Evolutionary conservation across 2,329 filamentous ascomycete species (phyloP), one percentile per base, ranked within the genome.

Genomic region (Alternaria triticimaculans): DNA sequence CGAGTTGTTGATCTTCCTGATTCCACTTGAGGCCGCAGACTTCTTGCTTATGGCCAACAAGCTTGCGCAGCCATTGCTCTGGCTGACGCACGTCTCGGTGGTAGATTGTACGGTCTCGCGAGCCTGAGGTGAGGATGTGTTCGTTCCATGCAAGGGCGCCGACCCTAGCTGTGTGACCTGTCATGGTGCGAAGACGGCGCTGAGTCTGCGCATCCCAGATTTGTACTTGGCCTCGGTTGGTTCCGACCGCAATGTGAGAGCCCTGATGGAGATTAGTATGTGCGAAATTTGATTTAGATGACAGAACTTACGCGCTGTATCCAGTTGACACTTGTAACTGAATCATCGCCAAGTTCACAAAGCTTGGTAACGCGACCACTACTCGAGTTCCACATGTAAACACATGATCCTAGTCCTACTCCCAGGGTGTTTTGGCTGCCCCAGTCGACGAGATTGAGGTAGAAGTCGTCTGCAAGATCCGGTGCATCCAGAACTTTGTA

Each of bases 21-120:
- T 99, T 99, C 96, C 96, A 99, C 74, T 94, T 94, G 55, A 99
- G 83, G 9, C 96, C 96, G 77, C 96, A 99, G 12, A 99, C 93
- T 82, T 99, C 96, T 82, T 99, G 96, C 80, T 98, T 99, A 81
- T 99, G 96, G 8, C 96, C 96, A 8, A 93, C 90, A 5, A 99
- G 85, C 75, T 94, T 94, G 62, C 90, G 88, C 33, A 97, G 84
- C 87, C 92, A 97, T 78, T 97, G 96, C 66, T 97, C 93, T 0
- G 95, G 93, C 41, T 92, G 92, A 62, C 96, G 90, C 25, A 99
- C 96, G 79, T 99, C 96, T 61, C 96, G 92, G 78, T 99, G 96
- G 74, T 96, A 96, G 65, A 99, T 99, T 11, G 93, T 84, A 33
- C 96, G 91, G 82, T 99, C 96, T 55, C 96, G 88, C 26, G 95